Percentiles rank a stretch among this genome's conserved stretches.
phyloP scores from a whole-genome alignment of 129 eudicot genomes.

The Apium graveolens region DNA sequence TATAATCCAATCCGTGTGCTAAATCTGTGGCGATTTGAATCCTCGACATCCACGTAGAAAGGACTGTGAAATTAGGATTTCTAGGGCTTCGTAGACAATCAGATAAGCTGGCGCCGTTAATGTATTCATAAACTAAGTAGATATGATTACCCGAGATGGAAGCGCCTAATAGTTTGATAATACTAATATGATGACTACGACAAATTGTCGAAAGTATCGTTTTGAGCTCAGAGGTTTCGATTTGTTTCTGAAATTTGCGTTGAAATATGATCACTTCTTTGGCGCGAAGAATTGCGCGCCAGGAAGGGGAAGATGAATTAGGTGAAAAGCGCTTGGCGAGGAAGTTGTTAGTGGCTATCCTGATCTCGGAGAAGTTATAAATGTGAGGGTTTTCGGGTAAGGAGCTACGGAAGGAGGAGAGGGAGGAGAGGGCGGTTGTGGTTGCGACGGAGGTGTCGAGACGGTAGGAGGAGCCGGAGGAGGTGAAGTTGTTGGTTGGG shows the following conservation, averaged over 20 bases:
- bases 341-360: conserved; percentile 76
- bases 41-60: conserved; percentile 77
- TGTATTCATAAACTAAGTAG: conserved; percentile 67
- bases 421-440: conserved; percentile 41
- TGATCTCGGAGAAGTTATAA: conserved; percentile 60
- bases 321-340: conserved; percentile 56
- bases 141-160: conserved; percentile 52
- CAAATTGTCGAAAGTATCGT: conserved; percentile 53
- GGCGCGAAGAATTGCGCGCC: conserved; percentile 60
- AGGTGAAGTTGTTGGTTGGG: conserved; percentile 19
- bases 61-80: conserved; percentile 65
- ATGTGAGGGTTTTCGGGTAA: conserved; percentile 68
- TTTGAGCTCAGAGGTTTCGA: conserved; percentile 31
- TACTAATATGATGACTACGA: conserved; percentile 54
- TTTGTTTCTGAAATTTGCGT: conserved; percentile 45
- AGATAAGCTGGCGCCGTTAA: conserved; percentile 47
- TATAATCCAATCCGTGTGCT: conserved; percentile 77
- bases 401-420: conserved; percentile 59
- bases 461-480: conserved; percentile 19
- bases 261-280: conserved; percentile 55
- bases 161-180: conserved; percentile 65
- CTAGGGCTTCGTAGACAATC: conserved; percentile 61
- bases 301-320: conserved; percentile 65
- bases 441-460: conserved; percentile 46
- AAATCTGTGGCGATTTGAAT: conserved; percentile 73